phyloP scores from a whole-genome alignment of 2,329 filamentous ascomycete genomes.

The Epichloe baconii region DNA sequence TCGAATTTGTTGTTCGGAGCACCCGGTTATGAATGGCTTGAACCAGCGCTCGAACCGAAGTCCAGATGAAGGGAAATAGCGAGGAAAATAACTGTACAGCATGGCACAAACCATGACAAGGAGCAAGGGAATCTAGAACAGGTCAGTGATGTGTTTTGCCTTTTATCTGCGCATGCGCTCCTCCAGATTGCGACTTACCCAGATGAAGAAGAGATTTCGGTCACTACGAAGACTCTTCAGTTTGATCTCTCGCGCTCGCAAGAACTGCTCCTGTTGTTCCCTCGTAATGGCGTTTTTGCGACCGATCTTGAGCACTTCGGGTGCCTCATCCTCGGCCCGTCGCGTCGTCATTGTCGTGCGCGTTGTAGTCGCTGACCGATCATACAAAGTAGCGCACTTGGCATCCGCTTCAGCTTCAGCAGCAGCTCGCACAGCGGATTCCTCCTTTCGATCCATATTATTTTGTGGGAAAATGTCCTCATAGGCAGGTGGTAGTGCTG shows the following conservation, averaged over 20 bases:
- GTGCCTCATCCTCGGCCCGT: conserved; percentile 27
- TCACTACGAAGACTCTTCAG: conserved; percentile 51
- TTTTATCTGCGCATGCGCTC: background rate
- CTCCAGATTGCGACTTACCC: conserved; percentile 34
- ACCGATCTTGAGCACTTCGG: conserved; percentile 42
- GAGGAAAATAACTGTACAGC: conserved; percentile 37
- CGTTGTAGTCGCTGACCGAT: conserved; percentile 21
- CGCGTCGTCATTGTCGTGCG: conserved; percentile 20
- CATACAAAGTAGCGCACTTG: conserved; percentile 42
- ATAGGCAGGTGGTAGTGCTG: conserved; percentile 57
- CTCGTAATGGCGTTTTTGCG: conserved; percentile 50
- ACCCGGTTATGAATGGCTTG: conserved; percentile 14
- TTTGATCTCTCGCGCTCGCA: conserved; percentile 47
- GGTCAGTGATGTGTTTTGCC: background rate
- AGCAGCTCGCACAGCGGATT: conserved; percentile 43
- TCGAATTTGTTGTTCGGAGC: conserved; percentile 14
- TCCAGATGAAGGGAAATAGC: conserved; percentile 25
- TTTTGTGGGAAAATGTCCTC: conserved; percentile 60
- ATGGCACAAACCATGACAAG: conserved; percentile 34
- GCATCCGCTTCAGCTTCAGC: conserved; percentile 45
- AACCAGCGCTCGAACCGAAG: conserved; percentile 19
- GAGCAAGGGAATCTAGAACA: conserved; percentile 34
- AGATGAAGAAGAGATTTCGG: conserved; percentile 54
- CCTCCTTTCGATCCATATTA: conserved; percentile 41
- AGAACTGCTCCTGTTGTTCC: conserved; percentile 51